These are phyloP conservation scores for Pulveroboletus ravenelii DNA, from an alignment of 768 basidiomycete genomes.

Conservation along the genomic window DNA sequence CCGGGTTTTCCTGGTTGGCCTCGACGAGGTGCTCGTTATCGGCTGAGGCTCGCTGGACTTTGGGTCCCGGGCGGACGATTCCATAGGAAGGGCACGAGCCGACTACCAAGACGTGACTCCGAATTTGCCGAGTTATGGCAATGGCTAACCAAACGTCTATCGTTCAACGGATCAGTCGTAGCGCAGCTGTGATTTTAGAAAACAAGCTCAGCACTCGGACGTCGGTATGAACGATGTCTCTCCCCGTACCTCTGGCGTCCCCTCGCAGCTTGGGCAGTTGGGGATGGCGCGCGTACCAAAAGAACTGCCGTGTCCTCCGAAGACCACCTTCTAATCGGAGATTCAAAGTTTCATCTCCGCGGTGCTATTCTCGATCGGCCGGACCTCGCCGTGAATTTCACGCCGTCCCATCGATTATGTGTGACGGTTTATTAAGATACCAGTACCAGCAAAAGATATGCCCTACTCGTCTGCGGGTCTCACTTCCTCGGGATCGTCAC, in stretches of 20 bases:
- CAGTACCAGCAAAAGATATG: not conserved
- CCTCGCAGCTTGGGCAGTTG: conserved; percentile 10
- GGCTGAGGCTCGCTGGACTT: conserved; percentile 38
- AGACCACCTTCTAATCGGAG: conserved; percentile 22
- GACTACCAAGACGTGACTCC: conserved; percentile 24
- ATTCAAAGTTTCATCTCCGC: conserved; percentile 19
- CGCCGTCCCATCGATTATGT: not conserved
- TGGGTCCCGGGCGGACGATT: conserved; percentile 47
- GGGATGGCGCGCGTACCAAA: conserved; percentile 14
- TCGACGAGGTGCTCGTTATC: conserved; percentile 35
- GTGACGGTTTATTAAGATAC: not conserved
- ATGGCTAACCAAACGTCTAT: conserved; percentile 9
- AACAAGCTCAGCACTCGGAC: conserved; percentile 10
- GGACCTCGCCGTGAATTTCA: conserved; percentile 1
- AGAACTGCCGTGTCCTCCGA: conserved; percentile 28
- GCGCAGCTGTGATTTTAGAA: conserved; percentile 3
- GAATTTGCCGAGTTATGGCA: conserved; percentile 30
- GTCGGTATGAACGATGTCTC: conserved; percentile 2
- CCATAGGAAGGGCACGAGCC: conserved; percentile 36
- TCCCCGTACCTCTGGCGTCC: conserved; percentile 19
- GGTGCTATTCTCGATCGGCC: conserved; percentile 2
- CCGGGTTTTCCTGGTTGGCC: conserved; percentile 47
- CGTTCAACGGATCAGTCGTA: conserved; percentile 5
- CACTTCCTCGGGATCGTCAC: conserved; percentile 18
- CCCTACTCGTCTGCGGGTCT: conserved; percentile 12